Conservation (phyloP, 1,284 basidiomycete genomes). For the Tilletia setariae region DNA sequence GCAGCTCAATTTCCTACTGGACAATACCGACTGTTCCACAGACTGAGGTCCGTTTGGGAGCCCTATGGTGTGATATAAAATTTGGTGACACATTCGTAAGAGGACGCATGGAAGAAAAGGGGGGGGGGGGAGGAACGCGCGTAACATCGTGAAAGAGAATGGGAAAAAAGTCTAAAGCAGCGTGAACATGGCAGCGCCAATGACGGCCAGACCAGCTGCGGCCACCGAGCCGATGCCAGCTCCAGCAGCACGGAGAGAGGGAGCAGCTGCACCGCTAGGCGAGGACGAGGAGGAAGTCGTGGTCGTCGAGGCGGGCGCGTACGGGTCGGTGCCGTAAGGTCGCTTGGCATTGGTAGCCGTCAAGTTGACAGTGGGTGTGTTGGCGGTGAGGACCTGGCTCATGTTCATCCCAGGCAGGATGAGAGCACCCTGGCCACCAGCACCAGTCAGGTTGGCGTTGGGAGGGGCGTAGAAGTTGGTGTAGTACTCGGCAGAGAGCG, state of each 20-base stretch:
- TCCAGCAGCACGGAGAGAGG: not conserved
- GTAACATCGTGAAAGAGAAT: no score
- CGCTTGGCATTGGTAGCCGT: not conserved
- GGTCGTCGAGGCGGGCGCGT: not conserved
- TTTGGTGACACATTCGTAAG: no score
- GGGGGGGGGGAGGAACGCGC: no score
- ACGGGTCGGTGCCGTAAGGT: constrained; percentile 1
- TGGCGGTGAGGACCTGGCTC: not conserved
- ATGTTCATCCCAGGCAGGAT: constrained; percentile 4
- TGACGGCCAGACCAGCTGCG: not conserved
- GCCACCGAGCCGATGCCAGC: not conserved
- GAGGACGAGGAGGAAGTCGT: not conserved
- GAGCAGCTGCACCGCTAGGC: not conserved
- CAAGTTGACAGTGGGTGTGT: not conserved
- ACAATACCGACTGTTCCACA: no score
- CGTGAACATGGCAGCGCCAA: not conserved
- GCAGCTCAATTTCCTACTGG: no score
- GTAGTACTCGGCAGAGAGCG: constrained; percentile 37
- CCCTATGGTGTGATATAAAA: no score
- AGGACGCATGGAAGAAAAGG: no score
- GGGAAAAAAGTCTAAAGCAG: no score
- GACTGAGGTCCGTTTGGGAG: no score
- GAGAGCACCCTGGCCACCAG: not conserved
- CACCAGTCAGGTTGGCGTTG: constrained; percentile 22
- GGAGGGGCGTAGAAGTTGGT: constrained; percentile 51